Conservation (phyloP, 2,329 filamentous ascomycete genomes). For the Xylaria arbuscula region DNA sequence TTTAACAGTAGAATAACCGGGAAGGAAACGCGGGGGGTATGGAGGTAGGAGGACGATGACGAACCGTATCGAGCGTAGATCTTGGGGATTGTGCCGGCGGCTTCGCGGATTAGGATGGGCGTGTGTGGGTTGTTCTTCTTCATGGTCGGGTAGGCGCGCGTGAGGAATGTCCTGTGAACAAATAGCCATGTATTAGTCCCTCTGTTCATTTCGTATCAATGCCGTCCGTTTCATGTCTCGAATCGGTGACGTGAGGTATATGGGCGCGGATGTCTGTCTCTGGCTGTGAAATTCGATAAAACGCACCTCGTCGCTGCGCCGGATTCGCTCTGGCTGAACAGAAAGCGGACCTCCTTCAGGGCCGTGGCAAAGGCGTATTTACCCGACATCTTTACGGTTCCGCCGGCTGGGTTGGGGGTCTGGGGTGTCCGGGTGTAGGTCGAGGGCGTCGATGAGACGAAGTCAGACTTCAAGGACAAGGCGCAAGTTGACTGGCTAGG, state of each 20-base stretch:
- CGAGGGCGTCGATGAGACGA: constrained; percentile 43
- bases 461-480: constrained; percentile 26
- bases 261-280: background rate
- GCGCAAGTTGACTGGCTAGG: too few species aligned
- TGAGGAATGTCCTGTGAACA: constrained; percentile 80
- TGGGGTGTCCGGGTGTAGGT: constrained; percentile 26
- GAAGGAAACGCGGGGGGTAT: background rate
- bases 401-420: constrained; percentile 16
- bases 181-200: background rate
- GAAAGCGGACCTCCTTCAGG: constrained; percentile 95
- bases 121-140: constrained; percentile 98
- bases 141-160: constrained; percentile 94
- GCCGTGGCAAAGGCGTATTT: constrained; percentile 92
- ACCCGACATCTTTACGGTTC: constrained; percentile 74
- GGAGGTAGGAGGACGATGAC: constrained; percentile 45
- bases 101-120: constrained; percentile 95
- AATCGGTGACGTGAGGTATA: background rate
- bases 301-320: constrained; percentile 88
- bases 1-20: too few species aligned
- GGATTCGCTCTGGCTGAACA: constrained; percentile 94
- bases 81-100: constrained; percentile 82
- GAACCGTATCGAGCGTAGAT: constrained; percentile 94
- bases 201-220: background rate
- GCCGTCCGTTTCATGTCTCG: constrained; percentile 11
- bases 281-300: background rate